A percentile compares a stretch with the other conserved stretches of the same genome.
Evolutionary conservation across 805 yeast species (phyloP).

Genomic region (Tetrapisispora namnaoensis): DNA sequence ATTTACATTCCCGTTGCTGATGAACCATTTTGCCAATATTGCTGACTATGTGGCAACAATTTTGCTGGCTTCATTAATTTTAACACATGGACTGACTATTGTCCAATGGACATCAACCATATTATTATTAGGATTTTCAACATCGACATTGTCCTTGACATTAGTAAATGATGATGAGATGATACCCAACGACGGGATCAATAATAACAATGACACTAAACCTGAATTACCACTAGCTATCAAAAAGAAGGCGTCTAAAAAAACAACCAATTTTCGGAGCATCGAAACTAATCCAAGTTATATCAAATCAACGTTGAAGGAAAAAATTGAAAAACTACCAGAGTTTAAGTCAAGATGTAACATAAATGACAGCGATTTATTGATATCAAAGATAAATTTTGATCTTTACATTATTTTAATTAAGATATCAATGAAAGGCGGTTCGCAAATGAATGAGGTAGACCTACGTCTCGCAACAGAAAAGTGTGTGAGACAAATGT

Average conservation of each 20-base stretch:
- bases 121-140: constrained; percentile 27
- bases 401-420: constrained; percentile 49
- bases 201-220: background rate
- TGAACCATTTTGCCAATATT: constrained; percentile 11
- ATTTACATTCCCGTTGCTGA: constrained; percentile 19
- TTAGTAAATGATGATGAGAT: constrained; percentile 10
- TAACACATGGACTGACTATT: constrained; percentile 25
- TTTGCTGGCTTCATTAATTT: constrained; percentile 20
- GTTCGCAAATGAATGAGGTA: constrained; percentile 60
- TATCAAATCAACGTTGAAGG: constrained; percentile 35
- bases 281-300: background rate
- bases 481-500: constrained; percentile 16
- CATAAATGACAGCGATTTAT: constrained; percentile 34
- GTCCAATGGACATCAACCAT: constrained; percentile 30
- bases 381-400: constrained; percentile 54
- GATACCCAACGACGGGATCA: background rate
- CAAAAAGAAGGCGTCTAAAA: background rate
- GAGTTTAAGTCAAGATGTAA: constrained; percentile 42
- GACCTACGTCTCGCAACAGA: constrained; percentile 33
- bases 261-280: background rate
- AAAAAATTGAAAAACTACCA: constrained; percentile 39
- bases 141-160: constrained; percentile 17
- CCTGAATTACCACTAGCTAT: background rate
- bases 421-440: constrained; percentile 53
- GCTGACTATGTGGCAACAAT: constrained; percentile 25